Evolutionary conservation across 495 filamentous ascomycete genomes (phyloP).

Genomic region (Penicillium pancosmium): DNA sequence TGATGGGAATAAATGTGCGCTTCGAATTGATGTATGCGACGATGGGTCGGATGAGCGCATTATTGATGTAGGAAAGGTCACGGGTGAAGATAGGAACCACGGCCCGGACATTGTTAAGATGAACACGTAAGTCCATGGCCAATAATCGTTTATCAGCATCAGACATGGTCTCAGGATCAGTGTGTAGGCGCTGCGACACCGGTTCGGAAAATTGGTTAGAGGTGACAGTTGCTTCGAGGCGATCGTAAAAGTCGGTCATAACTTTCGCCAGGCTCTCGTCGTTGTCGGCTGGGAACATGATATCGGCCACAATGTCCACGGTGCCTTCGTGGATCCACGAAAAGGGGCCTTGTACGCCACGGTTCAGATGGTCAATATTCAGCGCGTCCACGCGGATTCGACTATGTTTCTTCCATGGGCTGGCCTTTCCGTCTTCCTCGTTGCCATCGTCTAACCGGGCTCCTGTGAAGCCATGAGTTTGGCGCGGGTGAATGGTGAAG

Average conservation of each 20-base stretch:
- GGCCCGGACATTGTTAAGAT: conserved; percentile 90
- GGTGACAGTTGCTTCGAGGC: conserved; percentile 87
- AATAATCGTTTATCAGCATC: conserved; percentile 68
- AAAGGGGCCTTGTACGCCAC: conserved; percentile 90
- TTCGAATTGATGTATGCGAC: conserved; percentile 98
- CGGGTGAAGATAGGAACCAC: conserved; percentile 88
- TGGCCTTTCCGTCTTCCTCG: conserved; percentile 52
- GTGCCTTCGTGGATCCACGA: conserved; percentile 97
- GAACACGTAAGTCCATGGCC: conserved; percentile 85
- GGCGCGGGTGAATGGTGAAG: conserved; percentile 95
- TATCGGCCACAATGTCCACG: conserved; percentile 94
- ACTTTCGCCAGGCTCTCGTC: conserved; percentile 89
- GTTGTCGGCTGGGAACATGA: conserved; percentile 85
- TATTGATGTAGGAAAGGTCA: conserved; percentile 93
- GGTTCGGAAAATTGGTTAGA: conserved; percentile 57
- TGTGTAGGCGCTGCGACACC: conserved; percentile 10
- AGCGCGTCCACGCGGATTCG: conserved; percentile 89
- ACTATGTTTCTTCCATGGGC: conserved; percentile 89
- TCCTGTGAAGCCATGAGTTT: conserved; percentile 73
- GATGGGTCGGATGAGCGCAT: conserved; percentile 90
- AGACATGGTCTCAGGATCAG: conserved; percentile 21
- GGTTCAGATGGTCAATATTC: conserved; percentile 94
- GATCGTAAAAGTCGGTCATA: conserved; percentile 91
- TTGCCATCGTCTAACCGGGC: conserved; percentile 53
- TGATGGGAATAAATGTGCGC: conserved; percentile 90